A percentile compares a stretch with the other conserved stretches of the same genome.
Conservation (phyloP, 768 basidiomycete genomes). For the Suillus alpinus region DNA sequence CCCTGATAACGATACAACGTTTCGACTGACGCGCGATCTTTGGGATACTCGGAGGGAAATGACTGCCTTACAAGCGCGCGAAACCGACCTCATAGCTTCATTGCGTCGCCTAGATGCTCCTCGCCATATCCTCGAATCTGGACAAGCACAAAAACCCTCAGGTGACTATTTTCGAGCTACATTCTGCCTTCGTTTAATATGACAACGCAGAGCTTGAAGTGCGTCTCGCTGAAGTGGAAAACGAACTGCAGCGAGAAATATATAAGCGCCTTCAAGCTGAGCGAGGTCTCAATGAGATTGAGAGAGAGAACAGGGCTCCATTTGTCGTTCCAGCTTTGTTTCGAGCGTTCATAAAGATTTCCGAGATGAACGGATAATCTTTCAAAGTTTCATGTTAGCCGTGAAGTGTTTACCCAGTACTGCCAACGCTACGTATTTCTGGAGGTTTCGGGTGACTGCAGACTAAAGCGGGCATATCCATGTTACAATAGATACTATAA, state of each 20-base stretch:
- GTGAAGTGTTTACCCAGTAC: not conserved
- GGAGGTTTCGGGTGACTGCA: not conserved
- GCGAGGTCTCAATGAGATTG: constrained; percentile 31
- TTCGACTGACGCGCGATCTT: constrained; percentile 5
- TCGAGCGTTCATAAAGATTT: constrained; percentile 49
- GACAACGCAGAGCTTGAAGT: constrained; percentile 17
- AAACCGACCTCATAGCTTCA: not conserved
- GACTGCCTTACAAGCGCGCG: constrained; percentile 13
- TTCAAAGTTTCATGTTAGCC: not conserved
- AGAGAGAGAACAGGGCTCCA: constrained; percentile 44
- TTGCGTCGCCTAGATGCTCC: not conserved
- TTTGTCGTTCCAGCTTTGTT: constrained; percentile 56
- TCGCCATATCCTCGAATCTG: not conserved
- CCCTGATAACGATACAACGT: not conserved
- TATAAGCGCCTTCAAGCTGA: constrained; percentile 22
- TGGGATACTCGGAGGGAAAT: constrained; percentile 26
- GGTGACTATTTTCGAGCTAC: not conserved
- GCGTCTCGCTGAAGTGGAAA: not conserved
- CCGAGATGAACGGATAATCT: constrained; percentile 29
- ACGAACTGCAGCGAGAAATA: constrained; percentile 37
- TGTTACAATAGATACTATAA: not conserved
- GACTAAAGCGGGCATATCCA: not conserved
- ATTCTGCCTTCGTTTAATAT: not conserved
- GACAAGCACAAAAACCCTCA: not conserved
- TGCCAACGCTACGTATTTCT: not conserved